A percentile compares a stretch with the other conserved stretches of the same genome.
phyloP scores from a whole-genome alignment of 2,329 filamentous ascomycete genomes.

The Curvularia verruculosa region DNA sequence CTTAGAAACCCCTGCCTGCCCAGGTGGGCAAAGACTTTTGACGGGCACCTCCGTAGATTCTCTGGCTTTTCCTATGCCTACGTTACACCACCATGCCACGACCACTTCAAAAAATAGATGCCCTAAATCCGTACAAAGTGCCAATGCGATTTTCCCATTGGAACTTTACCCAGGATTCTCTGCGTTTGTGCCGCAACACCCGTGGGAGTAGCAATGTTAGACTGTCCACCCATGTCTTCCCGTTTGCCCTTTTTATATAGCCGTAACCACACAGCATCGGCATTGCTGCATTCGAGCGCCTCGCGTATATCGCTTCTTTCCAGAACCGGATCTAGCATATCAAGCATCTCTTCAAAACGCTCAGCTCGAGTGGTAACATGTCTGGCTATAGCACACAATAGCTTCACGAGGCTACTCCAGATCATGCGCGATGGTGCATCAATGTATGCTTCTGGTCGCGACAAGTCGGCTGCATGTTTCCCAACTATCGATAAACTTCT shows the following conservation, averaged over 20 bases:
- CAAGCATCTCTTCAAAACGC: conserved; percentile 73
- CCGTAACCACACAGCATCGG: conserved; percentile 76
- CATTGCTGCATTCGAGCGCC: conserved; percentile 69
- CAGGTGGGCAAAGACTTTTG: too few relatives aligned
- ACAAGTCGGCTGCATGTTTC: conserved; percentile 1
- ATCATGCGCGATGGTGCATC: conserved; percentile 64
- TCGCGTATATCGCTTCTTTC: conserved; percentile 56
- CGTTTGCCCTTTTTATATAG: conserved; percentile 27
- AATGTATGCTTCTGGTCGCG: conserved; percentile 52
- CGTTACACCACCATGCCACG: not conserved
- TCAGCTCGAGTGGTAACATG: conserved; percentile 70
- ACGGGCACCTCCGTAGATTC: too few relatives aligned
- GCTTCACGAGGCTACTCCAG: conserved; percentile 66
- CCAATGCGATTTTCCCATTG: conserved; percentile 20
- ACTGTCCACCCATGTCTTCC: not conserved
- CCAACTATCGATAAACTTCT: conserved; percentile 7
- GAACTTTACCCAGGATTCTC: conserved; percentile 1
- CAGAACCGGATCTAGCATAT: conserved; percentile 59
- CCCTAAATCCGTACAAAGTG: conserved; percentile 13
- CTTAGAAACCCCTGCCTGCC: too few relatives aligned
- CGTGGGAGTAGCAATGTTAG: not conserved
- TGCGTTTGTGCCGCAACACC: not conserved
- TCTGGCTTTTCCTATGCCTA: too few relatives aligned
- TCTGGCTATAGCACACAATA: conserved; percentile 66
- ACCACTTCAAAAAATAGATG: not conserved